Base-by-base conservation (phyloP, 345 rosid genomes). In the Salix caprea region DNA sequence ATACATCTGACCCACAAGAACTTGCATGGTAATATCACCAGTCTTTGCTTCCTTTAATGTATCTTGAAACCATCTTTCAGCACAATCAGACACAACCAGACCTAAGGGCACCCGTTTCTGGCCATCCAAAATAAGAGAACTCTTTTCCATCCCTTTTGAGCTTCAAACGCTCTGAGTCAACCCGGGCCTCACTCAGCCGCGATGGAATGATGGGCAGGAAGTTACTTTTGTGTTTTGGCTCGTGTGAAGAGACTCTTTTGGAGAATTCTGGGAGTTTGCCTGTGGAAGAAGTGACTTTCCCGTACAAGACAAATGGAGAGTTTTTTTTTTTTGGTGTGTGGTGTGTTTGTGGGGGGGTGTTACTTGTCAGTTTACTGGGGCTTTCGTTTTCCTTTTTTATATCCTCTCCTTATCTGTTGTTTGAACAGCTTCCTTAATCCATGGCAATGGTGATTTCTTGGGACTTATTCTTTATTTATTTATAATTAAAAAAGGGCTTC, bases 1-100 rank as follows among this genome's bases (percentile, higher is more conserved):
- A 81, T 92, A 91, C 98, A 94, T 92, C 85, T 92, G 97, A 2
- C 91, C 98, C 14, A 94, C 96, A 72, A 94, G 84, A 18, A 92
- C 86, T 81, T 91, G 94, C 96, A 92, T 94, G 61, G 87, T 61
- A 68, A 75, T 80, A 71, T 94, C 94, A 0, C 97, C 98, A 11
- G 90, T 86, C 74, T 86, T 86, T 24, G 98, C 98, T 64, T 88
- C 96, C 74, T 77, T 86, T 18, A 91, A 92, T 2, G 97, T 86
- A 67, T 94, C 97, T 34, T 87, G 84, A 46, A 94, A 94, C 96
- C 96, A 92, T n/a, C 86, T 78, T 78, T 82, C 87, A 5, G 84
- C 90, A 79, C 96, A 91, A 30, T 89, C 94, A 15, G 89, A 86
- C 26, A 91, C 97, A 34, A 91, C 97, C 67, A 80, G 84, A 54